These are phyloP conservation scores for Blepharisma stoltei DNA, from an alignment of 73 alveolate genomes.

Conservation along the genomic window DNA sequence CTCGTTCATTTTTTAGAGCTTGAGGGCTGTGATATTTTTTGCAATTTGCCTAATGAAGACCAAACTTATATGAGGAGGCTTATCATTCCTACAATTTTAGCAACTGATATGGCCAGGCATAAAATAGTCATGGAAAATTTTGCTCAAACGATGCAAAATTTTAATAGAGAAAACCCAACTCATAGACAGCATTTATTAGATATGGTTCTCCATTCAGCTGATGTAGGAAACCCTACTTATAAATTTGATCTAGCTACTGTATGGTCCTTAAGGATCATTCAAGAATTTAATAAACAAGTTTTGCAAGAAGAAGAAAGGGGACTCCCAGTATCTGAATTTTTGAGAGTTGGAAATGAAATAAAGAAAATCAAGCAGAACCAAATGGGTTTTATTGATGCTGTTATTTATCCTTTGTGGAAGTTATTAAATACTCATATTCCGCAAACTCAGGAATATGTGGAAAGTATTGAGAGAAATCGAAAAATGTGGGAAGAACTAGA, in stretches of 20 bases:
- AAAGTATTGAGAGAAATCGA: constrained; percentile 7
- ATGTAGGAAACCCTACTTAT: constrained; percentile 60
- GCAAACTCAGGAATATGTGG: not conserved
- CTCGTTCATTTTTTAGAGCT: constrained; percentile 51
- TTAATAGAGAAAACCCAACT: constrained; percentile 37
- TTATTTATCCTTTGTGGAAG: constrained; percentile 23
- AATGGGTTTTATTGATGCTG: constrained; percentile 30
- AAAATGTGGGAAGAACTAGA: constrained; percentile 25
- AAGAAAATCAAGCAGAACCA: constrained; percentile 22
- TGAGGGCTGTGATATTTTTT: constrained; percentile 52
- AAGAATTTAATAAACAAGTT: constrained; percentile 58
- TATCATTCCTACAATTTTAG: constrained; percentile 57
- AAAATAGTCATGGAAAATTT: constrained; percentile 37
- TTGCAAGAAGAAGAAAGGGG: constrained; percentile 24
- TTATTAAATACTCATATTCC: not conserved
- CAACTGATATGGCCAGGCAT: constrained; percentile 77
- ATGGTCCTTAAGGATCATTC: constrained; percentile 58
- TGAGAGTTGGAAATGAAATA: constrained; percentile 26
- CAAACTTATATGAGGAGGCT: constrained; percentile 45
- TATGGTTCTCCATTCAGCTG: constrained; percentile 72
- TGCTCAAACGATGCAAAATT: constrained; percentile 38
- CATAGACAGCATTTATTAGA: constrained; percentile 56
- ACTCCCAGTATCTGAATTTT: constrained; percentile 26
- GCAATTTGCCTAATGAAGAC: constrained; percentile 43
- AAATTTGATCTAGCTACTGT: constrained; percentile 49